Percentiles rank a stretch among this genome's conserved stretches.
Evolutionary conservation across 1,139 yeast species (phyloP).

Genomic region (Yamadazyma songkhlaensis): DNA sequence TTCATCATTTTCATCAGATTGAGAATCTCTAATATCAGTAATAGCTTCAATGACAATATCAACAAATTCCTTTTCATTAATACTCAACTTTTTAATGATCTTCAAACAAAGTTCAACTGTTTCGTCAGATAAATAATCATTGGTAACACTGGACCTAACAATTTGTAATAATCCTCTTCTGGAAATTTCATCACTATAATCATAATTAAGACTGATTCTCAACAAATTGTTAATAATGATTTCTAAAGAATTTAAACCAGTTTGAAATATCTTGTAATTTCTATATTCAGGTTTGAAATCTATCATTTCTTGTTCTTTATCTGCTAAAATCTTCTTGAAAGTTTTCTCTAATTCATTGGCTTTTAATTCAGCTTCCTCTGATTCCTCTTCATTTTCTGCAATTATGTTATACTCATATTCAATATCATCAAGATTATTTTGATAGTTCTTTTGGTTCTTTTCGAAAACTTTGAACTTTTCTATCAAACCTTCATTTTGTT

Average conservation of each 20-base stretch:
- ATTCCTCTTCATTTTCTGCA: conserved; percentile 1
- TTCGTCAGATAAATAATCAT: conserved; percentile 52
- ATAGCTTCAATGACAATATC: conserved; percentile 84
- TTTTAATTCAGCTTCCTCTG: conserved; percentile 4
- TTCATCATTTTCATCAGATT: conserved; percentile 39
- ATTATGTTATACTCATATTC: conserved; percentile 3
- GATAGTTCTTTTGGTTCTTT: conserved; percentile 6
- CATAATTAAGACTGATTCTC: conserved; percentile 66
- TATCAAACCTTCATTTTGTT: conserved; percentile 26
- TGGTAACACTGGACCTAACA: conserved; percentile 59
- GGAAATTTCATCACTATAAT: conserved; percentile 89
- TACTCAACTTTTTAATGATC: conserved; percentile 68
- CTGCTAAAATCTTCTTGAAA: conserved; percentile 7
- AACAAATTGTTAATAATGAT: conserved; percentile 76
- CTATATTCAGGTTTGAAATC: conserved; percentile 15
- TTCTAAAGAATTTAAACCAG: conserved; percentile 56
- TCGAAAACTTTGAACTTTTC: conserved; percentile 14
- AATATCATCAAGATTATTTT: conserved; percentile 4
- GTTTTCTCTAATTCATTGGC: conserved; percentile 12
- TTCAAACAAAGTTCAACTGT: conserved; percentile 58
- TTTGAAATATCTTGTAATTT: conserved; percentile 23
- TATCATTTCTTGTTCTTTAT: conserved; percentile 11
- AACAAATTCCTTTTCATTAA: conserved; percentile 79
- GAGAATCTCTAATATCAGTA: conserved; percentile 78
- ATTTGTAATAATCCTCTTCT: conserved; percentile 77